Evolutionary conservation across 352 stramenopile species (phyloP).

Genomic region (Blastocystis sp.): DNA sequence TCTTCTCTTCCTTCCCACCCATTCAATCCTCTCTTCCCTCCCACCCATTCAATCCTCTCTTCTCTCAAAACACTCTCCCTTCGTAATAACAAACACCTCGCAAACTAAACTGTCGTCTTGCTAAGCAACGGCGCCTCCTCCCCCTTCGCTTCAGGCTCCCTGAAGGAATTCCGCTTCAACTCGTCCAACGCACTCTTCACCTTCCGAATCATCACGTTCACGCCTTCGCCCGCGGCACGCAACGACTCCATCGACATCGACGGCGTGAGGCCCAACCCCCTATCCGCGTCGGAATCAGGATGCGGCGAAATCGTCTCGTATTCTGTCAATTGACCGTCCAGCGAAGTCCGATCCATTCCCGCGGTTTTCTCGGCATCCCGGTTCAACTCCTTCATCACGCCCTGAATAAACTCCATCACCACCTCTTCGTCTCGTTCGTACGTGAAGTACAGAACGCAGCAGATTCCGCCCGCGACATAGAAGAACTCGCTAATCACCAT

Average conservation of each 20-base stretch:
- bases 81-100: slow-evolving; percentile 9
- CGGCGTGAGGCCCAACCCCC: neutral
- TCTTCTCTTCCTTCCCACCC: no score
- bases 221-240: slow-evolving; percentile 16
- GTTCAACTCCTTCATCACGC: slow-evolving; percentile 9
- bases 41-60: neutral
- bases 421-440: slow-evolving; percentile 33
- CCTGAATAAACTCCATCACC: slow-evolving; percentile 15
- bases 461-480: slow-evolving; percentile 47
- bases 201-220: slow-evolving; percentile 23
- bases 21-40: no score
- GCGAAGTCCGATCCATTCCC: neutral
- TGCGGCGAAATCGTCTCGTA: slow-evolving; percentile 39
- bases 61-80: neutral
- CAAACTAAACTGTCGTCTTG: slow-evolving; percentile 24
- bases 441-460: slow-evolving; percentile 41
- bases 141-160: neutral
- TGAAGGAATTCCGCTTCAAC: slow-evolving; percentile 15
- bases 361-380: neutral
- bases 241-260: slow-evolving; percentile 40
- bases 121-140: slow-evolving; percentile 36
- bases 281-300: neutral
- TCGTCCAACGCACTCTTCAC: slow-evolving; percentile 40
- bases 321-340: neutral
- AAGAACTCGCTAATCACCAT: slow-evolving; percentile 58